Conservation (phyloP, 805 yeast species). For the Yueomyces sp. region DNA sequence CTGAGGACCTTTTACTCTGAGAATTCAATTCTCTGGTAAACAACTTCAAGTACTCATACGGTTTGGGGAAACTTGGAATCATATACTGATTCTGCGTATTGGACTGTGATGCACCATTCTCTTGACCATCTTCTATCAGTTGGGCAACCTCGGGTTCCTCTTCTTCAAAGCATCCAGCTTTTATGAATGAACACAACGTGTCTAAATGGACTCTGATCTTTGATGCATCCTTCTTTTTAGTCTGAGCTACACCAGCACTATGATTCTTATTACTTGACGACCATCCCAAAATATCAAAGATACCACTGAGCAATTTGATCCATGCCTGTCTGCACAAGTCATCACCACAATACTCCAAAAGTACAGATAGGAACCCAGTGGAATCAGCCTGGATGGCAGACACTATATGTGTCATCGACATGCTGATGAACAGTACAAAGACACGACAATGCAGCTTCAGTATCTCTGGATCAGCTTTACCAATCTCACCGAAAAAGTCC, state of each 20-base stretch:
- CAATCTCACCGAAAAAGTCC: constrained; percentile 34
- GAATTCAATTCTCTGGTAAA: constrained; percentile 31
- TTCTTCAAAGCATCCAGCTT: constrained; percentile 24
- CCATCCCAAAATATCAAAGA: constrained; percentile 69
- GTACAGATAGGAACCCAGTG: constrained; percentile 46
- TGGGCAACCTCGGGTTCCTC: background rate
- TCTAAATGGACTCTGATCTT: constrained; percentile 24
- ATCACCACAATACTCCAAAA: constrained; percentile 42
- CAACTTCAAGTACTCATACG: constrained; percentile 50
- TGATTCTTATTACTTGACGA: constrained; percentile 20
- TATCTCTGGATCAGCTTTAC: constrained; percentile 37
- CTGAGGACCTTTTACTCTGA: constrained; percentile 9
- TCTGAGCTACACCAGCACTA: constrained; percentile 10
- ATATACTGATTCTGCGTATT: constrained; percentile 28
- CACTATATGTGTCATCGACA: constrained; percentile 88
- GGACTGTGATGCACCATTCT: background rate
- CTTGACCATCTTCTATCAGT: constrained; percentile 1
- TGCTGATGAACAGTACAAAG: constrained; percentile 61
- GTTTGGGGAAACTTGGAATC: constrained; percentile 43
- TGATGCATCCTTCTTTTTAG: constrained; percentile 12
- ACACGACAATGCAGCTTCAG: constrained; percentile 47
- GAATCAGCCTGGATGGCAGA: constrained; percentile 67
- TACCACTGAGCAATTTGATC: constrained; percentile 53
- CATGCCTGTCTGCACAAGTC: constrained; percentile 51
- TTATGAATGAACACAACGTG: constrained; percentile 30